These are phyloP conservation scores for Falciphora oryzae DNA, from an alignment of 2,329 filamentous ascomycete species.

Conservation along the genomic window DNA sequence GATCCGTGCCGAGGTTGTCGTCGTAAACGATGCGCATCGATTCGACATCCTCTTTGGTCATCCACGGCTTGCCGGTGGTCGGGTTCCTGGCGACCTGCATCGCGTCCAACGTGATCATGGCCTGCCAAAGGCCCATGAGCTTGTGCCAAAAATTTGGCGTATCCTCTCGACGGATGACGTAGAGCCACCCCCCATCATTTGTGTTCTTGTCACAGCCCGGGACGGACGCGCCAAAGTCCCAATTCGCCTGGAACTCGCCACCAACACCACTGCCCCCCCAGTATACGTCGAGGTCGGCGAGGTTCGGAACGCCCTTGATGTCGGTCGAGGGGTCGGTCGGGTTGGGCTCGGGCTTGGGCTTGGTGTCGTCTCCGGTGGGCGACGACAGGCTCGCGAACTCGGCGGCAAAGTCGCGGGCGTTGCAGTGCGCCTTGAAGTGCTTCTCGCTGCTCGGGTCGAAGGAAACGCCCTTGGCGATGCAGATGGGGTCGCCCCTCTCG, in stretches of 20 bases:
- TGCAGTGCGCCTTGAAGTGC: not conserved
- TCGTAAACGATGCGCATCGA: constrained; percentile 19
- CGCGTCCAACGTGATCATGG: constrained; percentile 19
- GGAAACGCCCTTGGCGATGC: not conserved
- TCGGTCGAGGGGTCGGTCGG: not conserved
- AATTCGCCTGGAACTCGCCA: not conserved
- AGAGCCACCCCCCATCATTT: constrained; percentile 17
- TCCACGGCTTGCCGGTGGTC: constrained; percentile 16
- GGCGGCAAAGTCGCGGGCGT: not conserved
- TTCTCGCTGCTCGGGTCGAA: not conserved
- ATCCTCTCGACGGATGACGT: constrained; percentile 21
- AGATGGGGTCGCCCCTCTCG: not conserved
- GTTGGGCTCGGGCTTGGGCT: not conserved
- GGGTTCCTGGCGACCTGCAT: constrained; percentile 18
- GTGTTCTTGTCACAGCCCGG: constrained; percentile 7
- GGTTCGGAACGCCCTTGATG: not conserved
- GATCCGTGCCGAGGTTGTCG: constrained; percentile 5
- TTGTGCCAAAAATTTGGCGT: constrained; percentile 25
- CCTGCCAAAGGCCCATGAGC: constrained; percentile 24
- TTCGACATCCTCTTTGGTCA: constrained; percentile 15
- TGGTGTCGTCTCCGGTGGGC: not conserved
- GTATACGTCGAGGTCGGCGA: constrained; percentile 1
- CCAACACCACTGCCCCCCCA: not conserved
- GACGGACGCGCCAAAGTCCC: not conserved
- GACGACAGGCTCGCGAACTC: not conserved